These are phyloP conservation scores for Hansenula lynferdii DNA, from an alignment of 1,139 yeast species.

Conservation along the genomic window DNA sequence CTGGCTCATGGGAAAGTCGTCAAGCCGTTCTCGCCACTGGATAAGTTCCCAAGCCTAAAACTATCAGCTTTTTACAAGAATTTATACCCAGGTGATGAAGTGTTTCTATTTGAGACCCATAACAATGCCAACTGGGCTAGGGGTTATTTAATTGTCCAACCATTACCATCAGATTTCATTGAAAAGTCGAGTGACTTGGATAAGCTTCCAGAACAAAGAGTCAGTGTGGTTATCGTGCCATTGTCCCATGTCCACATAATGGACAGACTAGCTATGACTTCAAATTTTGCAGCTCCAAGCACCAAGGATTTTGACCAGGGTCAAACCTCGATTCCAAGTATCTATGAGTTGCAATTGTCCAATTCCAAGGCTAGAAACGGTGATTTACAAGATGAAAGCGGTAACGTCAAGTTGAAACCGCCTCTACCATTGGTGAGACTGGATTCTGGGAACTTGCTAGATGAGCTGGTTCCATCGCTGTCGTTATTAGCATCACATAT, in stretches of 20 bases:
- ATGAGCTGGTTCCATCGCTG: slow-evolving; percentile 55
- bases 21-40: slow-evolving; percentile 59
- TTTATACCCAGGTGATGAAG: slow-evolving; percentile 77
- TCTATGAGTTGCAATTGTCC: slow-evolving; percentile 39
- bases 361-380: slow-evolving; percentile 22
- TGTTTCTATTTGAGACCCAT: slow-evolving; percentile 68
- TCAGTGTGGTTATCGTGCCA: slow-evolving; percentile 57
- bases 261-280: slow-evolving; percentile 23
- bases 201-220: slow-evolving; percentile 51
- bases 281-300: slow-evolving; percentile 26
- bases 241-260: slow-evolving; percentile 39
- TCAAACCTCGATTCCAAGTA: slow-evolving; percentile 34
- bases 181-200: slow-evolving; percentile 57
- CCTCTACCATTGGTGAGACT: slow-evolving; percentile 46
- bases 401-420: slow-evolving; percentile 36
- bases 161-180: slow-evolving; percentile 66
- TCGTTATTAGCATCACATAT: slow-evolving; percentile 57
- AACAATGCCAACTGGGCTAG: slow-evolving; percentile 67
- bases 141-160: slow-evolving; percentile 61
- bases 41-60: slow-evolving; percentile 30
- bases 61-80: slow-evolving; percentile 37
- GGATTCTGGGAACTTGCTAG: slow-evolving; percentile 40
- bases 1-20: slow-evolving; percentile 46
- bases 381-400: slow-evolving; percentile 18
- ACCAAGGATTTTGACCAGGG: slow-evolving; percentile 21